Base-by-base conservation (phyloP, 805 yeast genomes). In the Wickerhamiella parazyma region DNA sequence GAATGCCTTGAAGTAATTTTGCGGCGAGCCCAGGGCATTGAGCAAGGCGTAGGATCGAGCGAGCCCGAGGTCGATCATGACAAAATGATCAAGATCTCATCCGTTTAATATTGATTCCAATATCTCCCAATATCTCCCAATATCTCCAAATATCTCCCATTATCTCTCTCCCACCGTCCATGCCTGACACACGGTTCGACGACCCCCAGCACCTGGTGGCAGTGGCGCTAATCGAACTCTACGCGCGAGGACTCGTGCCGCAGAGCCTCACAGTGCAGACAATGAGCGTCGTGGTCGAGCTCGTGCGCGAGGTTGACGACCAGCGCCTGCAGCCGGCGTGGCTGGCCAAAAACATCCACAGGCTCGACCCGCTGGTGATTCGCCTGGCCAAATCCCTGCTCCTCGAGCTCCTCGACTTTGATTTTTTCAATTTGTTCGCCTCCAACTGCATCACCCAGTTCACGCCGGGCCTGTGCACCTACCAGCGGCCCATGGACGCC, bases 21-120 rank as follows among this genome's bases (percentile, higher is more conserved):
- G 91, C 0, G 95, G 96, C 52, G 76, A 72, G 0, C 84, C 85
- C 17, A 86, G 63, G 18, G 58, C 54, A 4, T 50, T 40, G 10
- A 79, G 63, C 3, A 80, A 66, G 33, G 55, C 53, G 1, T 60
- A 25, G 0, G 80, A 65, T 41, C 86, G 62, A 3, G 65, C 49
- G 10, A 81, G 64, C 2, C 83, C 84, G 9, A 81, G 62, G 44
- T 74, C 76, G 25, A 80, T 74, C 28, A 69, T 65, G 24, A 7
- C 25, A 9, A 9, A 24, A 33, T 24, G 12, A 26, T 6, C 9
- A 18, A 6, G 12, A 14, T 33, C 21, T 16, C 11, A 17, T n/a
- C n/a, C n/a, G n/a, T n/a, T n/a, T n/a, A n/a, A n/a, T n/a, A n/a
- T n/a, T n/a, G n/a, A n/a, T n/a, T n/a, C n/a, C n/a, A n/a, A n/a